Evolutionary conservation across 1,284 basidiomycete genomes (phyloP).

Genomic region (Cystobasidium slooffiae): DNA sequence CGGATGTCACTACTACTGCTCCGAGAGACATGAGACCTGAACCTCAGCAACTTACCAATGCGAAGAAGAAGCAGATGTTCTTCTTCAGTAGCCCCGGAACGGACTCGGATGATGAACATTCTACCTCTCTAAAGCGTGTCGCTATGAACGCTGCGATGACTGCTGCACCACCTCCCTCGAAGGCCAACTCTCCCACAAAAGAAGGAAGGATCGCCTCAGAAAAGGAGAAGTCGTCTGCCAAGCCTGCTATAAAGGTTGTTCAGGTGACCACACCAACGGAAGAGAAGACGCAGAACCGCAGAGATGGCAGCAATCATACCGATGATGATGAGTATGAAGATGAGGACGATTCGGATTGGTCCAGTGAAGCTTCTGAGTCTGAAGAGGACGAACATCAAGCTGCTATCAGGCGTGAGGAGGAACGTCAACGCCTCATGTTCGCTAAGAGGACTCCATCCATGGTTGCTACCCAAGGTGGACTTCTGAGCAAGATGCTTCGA

Average conservation of each 20-base stretch:
- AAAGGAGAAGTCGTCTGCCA: not conserved
- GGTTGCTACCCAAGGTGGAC: conserved; percentile 57
- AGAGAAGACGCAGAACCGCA: not conserved
- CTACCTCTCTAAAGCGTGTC: not conserved
- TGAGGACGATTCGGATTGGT: conserved; percentile 55
- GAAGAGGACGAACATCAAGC: conserved; percentile 56
- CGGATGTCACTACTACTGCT: not conserved
- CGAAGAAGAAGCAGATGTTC: conserved; percentile 50
- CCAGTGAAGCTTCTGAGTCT: conserved; percentile 54
- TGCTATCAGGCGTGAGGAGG: conserved; percentile 63
- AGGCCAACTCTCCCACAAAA: no score
- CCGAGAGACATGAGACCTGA: conserved; percentile 25
- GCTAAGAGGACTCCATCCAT: conserved; percentile 72
- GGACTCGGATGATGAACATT: conserved; percentile 47
- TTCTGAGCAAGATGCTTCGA: conserved; percentile 26
- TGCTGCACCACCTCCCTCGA: no score
- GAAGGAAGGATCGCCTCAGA: not conserved
- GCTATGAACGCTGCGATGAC: no score
- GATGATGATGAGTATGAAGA: conserved; percentile 46
- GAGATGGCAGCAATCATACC: not conserved
- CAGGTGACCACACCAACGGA: not conserved
- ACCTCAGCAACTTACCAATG: conserved; percentile 21
- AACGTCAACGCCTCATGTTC: conserved; percentile 74
- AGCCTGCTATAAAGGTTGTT: conserved; percentile 2
- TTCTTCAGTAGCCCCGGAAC: conserved; percentile 52